phyloP scores from a whole-genome alignment of 495 filamentous ascomycete species.

The Neurospora terricola region DNA sequence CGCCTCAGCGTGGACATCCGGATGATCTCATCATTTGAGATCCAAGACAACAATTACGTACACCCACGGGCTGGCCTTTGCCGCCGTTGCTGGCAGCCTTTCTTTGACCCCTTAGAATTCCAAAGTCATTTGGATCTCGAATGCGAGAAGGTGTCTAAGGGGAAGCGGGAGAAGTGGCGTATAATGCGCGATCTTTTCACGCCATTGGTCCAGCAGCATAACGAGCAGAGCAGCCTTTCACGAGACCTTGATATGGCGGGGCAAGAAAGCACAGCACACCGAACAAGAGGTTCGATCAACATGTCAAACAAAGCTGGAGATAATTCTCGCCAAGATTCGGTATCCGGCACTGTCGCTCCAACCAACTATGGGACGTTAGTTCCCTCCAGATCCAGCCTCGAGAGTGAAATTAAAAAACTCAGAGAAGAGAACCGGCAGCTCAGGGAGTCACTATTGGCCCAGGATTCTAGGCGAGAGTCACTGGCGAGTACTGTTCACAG shows the following conservation, averaged over 20 bases:
- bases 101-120: slow-evolving; percentile 12
- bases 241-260: neutral
- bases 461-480: neutral
- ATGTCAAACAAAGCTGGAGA: neutral
- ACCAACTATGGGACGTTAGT: neutral
- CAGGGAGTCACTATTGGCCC: neutral
- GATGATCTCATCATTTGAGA: slow-evolving; percentile 22
- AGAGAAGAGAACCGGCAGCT: neutral
- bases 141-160: slow-evolving; percentile 24
- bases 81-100: slow-evolving; percentile 21
- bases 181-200: slow-evolving; percentile 22
- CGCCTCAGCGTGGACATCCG: slow-evolving; percentile 18
- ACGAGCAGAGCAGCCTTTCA: neutral
- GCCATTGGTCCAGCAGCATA: slow-evolving; percentile 6
- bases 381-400: neutral
- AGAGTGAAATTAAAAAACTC: neutral
- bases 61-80: slow-evolving; percentile 23
- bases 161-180: slow-evolving; percentile 25
- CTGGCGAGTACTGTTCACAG: neutral
- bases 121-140: slow-evolving; percentile 9
- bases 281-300: neutral
- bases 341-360: neutral
- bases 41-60: slow-evolving; percentile 13
- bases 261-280: neutral
- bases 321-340: neutral